A percentile compares a stretch with the other conserved stretches of the same genome.
phyloP scores from a whole-genome alignment of 495 filamentous ascomycete genomes.

The Aspergillus sclerotiicarbonarius region DNA sequence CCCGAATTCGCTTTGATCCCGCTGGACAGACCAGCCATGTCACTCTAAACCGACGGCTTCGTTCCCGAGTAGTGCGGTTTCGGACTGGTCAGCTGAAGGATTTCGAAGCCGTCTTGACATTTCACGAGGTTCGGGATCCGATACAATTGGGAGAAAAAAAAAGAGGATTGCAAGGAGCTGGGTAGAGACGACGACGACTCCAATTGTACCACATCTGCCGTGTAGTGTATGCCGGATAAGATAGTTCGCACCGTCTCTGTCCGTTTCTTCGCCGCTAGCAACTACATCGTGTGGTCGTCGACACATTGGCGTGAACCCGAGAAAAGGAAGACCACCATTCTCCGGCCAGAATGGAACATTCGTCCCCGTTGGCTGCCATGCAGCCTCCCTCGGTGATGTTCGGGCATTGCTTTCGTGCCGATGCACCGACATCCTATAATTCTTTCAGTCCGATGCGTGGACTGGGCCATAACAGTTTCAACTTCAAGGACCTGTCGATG shows the following conservation, averaged over 20 bases:
- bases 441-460: constrained; percentile 49
- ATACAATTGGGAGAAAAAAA: constrained; percentile 14
- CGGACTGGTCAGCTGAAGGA: constrained; percentile 19
- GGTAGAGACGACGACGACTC: constrained; percentile 15
- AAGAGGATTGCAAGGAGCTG: constrained; percentile 6
- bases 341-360: constrained; percentile 70
- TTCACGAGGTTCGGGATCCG: constrained; percentile 9
- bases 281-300: background rate
- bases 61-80: constrained; percentile 18
- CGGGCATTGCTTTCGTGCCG: constrained; percentile 53
- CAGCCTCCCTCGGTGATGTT: constrained; percentile 69
- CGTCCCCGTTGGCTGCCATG: constrained; percentile 92
- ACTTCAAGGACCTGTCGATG: constrained; percentile 72
- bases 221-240: constrained; percentile 26
- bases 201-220: constrained; percentile 12
- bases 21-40: constrained; percentile 21
- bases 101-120: constrained; percentile 16
- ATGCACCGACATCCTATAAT: constrained; percentile 50
- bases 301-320: background rate
- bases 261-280: constrained; percentile 11
- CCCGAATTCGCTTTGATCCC: constrained; percentile 6
- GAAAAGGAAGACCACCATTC: constrained; percentile 3
- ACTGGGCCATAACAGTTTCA: constrained; percentile 64
- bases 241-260: constrained; percentile 13
- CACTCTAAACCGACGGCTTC: constrained; percentile 21